Evolutionary conservation across 805 yeast genomes (phyloP), one percentile per base, ranked within the genome.

Genomic region (Naumovozyma baii): DNA sequence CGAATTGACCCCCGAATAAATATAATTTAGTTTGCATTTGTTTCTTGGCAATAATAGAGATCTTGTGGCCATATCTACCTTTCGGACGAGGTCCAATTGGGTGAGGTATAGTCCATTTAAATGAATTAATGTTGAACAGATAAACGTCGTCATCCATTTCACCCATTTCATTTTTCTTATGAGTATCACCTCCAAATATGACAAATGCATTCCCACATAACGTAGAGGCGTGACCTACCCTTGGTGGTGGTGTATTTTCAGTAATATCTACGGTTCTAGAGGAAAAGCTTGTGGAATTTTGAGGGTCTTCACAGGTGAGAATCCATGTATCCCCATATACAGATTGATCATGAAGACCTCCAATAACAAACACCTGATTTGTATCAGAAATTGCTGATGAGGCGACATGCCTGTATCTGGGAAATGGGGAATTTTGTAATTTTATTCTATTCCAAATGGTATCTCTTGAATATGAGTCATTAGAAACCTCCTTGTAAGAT

Each of bases 261-360:
- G 76, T 74, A 44, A 83, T 83, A 43, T 82, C 84, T 37, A 80
- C 51, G 68, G 81, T 38, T 71, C 61, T 34, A 66, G 77, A 54
- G 53, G 62, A 48, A 51, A 69, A 40, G 47, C 44, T 28, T 62
- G 63, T 39, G 60, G 70, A 57, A 5, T 5, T 12, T 13, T n/a
- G 15, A 38, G 61, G 53, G 8, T 69, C 68, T 35, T 52, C 44
- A 4, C 61, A 59, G 46, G 74, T 74, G 41, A 90, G 69, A 43
- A 82, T 78, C 99, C 99, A 92, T 48, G 95, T 78, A 59, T 92
- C 98, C 36, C 95, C 96, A 61, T 83, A 85, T 4, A 90, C 96
- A 15, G 90, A 80, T 40, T 85, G 84, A 39, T 88, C 95, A 55
- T 88, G 81, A 36, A 92, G 68, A 7, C 99, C 99, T 32, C 99